Base-by-base conservation (phyloP, 2,329 filamentous ascomycete genomes). In the Dactylellina cionopaga region DNA sequence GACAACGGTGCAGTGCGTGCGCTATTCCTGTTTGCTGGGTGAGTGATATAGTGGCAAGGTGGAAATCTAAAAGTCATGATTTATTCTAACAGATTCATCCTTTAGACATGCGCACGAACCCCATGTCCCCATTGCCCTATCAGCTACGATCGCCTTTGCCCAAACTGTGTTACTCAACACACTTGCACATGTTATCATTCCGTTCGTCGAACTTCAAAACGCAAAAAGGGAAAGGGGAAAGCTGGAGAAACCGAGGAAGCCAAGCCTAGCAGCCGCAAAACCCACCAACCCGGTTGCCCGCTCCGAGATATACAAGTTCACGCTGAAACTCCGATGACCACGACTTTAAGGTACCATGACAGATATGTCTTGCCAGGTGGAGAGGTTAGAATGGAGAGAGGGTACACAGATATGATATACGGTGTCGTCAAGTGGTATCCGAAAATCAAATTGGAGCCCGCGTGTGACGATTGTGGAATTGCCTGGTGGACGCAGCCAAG, bases 21-120 rank as follows among this genome's bases (percentile, higher is more conserved):
- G 68, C 68, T 25, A 64, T 72, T 19, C 68, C 68, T 0, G 52
- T 72, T 44, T 72, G 68, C 24, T 72, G 68, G 68, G 68, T 72
- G 41, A 43, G n/a, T n/a, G n/a, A n/a, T n/a, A n/a, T n/a, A n/a
- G n/a, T n/a, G n/a, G n/a, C n/a, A n/a, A n/a, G n/a, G n/a, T n/a
- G n/a, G n/a, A n/a, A n/a, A n/a, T n/a, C n/a, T n/a, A n/a, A n/a
- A 15, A 43, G 6, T 2, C 22, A 10, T 25, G 1, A 1, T 29
- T 31, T 1, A 46, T 15, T 35, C 19, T 59, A 47, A 63, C 25
- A 31, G 4, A 37, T 24, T 6, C 5, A 10, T 11, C 5, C 6
- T 22, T 7, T 27, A 72, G 68, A 72, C 56, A n/a, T 72, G 68
- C 25, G 68, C 68, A 39, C 55, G 68, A 47, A 59, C 47, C 5